Evolutionary conservation across 2,329 filamentous ascomycete genomes (phyloP).

Genomic region (Cladosporium austrohemisphaericum): DNA sequence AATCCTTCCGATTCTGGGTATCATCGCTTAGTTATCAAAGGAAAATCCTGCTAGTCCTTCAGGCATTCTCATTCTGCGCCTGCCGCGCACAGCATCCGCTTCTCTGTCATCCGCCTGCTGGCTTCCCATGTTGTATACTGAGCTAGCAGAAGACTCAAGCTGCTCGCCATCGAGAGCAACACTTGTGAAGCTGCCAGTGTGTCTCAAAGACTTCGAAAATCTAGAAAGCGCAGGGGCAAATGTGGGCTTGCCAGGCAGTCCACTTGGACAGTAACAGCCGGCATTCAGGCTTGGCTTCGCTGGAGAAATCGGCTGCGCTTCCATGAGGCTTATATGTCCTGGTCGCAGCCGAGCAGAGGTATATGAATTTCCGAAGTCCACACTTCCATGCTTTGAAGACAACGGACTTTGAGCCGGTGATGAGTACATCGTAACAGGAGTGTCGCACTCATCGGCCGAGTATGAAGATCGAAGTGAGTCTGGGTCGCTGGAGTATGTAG

Average conservation of each 20-base stretch:
- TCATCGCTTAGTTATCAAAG: too few relatives aligned
- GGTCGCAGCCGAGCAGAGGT: neutral
- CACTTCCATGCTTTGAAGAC: neutral
- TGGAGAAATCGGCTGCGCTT: constrained; percentile 1
- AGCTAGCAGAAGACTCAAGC: neutral
- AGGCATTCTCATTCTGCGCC: neutral
- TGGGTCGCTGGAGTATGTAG: neutral
- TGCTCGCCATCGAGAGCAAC: neutral
- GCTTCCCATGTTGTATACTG: neutral
- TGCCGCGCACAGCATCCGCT: neutral
- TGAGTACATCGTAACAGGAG: constrained; percentile 3
- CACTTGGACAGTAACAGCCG: constrained; percentile 21
- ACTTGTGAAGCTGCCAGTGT: neutral
- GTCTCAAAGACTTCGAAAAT: neutral
- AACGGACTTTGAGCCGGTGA: constrained; percentile 1
- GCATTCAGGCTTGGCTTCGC: constrained; percentile 17
- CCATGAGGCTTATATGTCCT: constrained; percentile 14
- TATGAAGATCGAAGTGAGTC: constrained; percentile 8
- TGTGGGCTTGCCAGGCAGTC: neutral
- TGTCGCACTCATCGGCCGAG: neutral
- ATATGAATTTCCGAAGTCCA: neutral
- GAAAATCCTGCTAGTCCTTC: neutral
- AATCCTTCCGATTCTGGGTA: too few relatives aligned
- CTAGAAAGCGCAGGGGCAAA: neutral
- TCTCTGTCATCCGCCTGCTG: neutral